Evolutionary conservation across 345 rosid species (phyloP), one percentile per base, ranked within the genome.

Genomic region (Anastatica hierochuntica): DNA sequence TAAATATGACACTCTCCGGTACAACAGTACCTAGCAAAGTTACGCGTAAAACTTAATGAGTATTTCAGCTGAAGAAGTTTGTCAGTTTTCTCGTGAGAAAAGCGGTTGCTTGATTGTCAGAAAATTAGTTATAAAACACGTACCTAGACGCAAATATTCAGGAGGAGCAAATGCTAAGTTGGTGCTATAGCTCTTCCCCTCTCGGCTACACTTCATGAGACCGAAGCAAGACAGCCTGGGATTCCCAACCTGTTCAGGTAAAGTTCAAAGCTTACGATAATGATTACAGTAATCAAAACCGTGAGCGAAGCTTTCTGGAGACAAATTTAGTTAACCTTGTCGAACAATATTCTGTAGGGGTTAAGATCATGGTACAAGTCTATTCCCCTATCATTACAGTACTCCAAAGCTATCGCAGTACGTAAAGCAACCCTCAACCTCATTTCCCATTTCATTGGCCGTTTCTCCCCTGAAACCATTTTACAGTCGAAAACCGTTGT

Each of bases 391-490:
- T 78, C 76, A 71, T 84, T 71, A 56, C 97, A 92, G 47, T 81
- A 88, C 23, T 92, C 95, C 62, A 92, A 64, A 8, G 98, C 95
- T 70, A 74, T 82, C 5, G 94, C 94, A 74, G 82, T 65, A 66
- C 70, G 77, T 18, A 85, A 66, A n/a, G 97, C 94, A 70, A 88
- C 98, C 48, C 94, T 77, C 66, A 88, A 58, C 64, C 97, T 83
- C 90, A 83, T 92, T 64, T 88, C 82, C 98, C 97, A 92, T 77
- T 85, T 85, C 98, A 92, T 92, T 3, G 97, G 98, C 65, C 80
- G 85, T 57, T 70, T 83, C 68, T 92, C 98, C 98, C 98, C 98
- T 88, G 62, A 37, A 53, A 20, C 35, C 26, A 43, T 27, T 42
- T 58, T 12, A 50, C 20, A 36, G 29, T 27, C 11, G 30, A 27